Conservation (phyloP, 805 yeast genomes). For the Yamadazyma ubonensis region DNA sequence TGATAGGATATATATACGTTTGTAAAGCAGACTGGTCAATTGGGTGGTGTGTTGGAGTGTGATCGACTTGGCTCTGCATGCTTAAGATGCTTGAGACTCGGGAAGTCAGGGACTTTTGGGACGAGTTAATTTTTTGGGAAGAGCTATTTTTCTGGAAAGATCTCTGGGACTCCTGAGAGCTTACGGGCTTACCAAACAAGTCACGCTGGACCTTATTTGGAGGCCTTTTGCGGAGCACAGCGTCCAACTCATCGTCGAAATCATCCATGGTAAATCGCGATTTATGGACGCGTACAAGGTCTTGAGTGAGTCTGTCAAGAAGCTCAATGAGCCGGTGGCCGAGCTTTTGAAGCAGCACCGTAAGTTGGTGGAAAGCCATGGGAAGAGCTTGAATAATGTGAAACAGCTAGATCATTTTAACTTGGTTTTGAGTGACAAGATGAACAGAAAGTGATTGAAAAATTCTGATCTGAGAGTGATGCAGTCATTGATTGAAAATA, state of each 20-base stretch:
- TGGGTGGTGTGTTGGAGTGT: slow-evolving; percentile 25
- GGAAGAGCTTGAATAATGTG: slow-evolving; percentile 25
- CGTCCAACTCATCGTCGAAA: slow-evolving; percentile 13
- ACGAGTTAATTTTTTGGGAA: too few relatives aligned
- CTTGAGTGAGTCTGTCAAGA: slow-evolving; percentile 22
- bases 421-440: slow-evolving; percentile 6
- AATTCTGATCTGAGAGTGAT: neutral
- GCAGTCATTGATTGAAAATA: neutral
- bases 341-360: slow-evolving; percentile 28
- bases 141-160: too few relatives aligned
- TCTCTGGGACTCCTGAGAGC: too few relatives aligned
- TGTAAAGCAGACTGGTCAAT: slow-evolving; percentile 21
- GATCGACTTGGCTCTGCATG: slow-evolving; percentile 7
- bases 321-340: slow-evolving; percentile 26
- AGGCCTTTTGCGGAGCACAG: neutral
- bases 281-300: slow-evolving; percentile 24
- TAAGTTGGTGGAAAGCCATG: slow-evolving; percentile 28
- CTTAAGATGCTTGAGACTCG: slow-evolving; percentile 10
- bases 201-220: slow-evolving; percentile 7
- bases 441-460: neutral
- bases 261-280: slow-evolving; percentile 9
- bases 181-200: slow-evolving; percentile 16
- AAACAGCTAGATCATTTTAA: slow-evolving; percentile 18
- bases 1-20: slow-evolving; percentile 79
- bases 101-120: slow-evolving; percentile 2